Conservation (phyloP, 768 basidiomycete genomes). For the Tricholoma hemisulphureum region DNA sequence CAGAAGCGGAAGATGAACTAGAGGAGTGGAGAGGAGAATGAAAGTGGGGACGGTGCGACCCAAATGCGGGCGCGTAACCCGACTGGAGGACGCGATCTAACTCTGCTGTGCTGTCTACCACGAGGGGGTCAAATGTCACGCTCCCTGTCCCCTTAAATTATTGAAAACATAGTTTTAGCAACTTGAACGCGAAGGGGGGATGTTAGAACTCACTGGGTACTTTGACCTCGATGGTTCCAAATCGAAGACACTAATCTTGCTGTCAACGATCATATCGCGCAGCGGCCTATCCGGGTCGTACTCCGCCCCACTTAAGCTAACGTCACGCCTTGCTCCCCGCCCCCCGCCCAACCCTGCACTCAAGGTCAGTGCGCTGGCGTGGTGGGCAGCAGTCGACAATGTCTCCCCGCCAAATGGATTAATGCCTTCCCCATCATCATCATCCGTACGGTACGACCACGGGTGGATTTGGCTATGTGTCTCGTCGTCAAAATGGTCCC, state of each 20-base stretch:
- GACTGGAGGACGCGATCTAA: conserved; percentile 60
- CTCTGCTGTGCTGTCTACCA: conserved; percentile 62
- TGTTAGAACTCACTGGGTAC: conserved; percentile 39
- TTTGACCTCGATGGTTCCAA: conserved; percentile 50
- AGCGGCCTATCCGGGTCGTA: conserved; percentile 84
- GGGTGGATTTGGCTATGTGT: conserved; percentile 46
- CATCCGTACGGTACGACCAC: conserved; percentile 54
- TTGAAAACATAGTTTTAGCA: conserved; percentile 4
- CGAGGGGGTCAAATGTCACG: conserved; percentile 51
- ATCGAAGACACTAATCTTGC: conserved; percentile 57
- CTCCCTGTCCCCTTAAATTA: conserved; percentile 29
- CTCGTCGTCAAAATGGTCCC: conserved; percentile 56
- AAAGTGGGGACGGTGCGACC: conserved; percentile 31
- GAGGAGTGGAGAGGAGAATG: conserved; percentile 48
- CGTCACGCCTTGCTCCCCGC: conserved; percentile 47
- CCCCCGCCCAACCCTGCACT: conserved; percentile 76
- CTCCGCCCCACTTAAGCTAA: conserved; percentile 70
- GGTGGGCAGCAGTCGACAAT: conserved; percentile 83
- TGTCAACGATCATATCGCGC: conserved; percentile 64
- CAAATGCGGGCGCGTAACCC: conserved; percentile 40
- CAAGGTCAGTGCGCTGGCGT: conserved; percentile 85
- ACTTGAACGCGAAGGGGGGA: not conserved
- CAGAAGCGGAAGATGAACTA: conserved; percentile 49
- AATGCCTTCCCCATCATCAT: conserved; percentile 67
- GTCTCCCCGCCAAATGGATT: conserved; percentile 69